A percentile compares a stretch with the other conserved stretches of the same genome.
Conservation (phyloP, 2,329 filamentous ascomycete species). For the Cladosporium cucumerinum region DNA sequence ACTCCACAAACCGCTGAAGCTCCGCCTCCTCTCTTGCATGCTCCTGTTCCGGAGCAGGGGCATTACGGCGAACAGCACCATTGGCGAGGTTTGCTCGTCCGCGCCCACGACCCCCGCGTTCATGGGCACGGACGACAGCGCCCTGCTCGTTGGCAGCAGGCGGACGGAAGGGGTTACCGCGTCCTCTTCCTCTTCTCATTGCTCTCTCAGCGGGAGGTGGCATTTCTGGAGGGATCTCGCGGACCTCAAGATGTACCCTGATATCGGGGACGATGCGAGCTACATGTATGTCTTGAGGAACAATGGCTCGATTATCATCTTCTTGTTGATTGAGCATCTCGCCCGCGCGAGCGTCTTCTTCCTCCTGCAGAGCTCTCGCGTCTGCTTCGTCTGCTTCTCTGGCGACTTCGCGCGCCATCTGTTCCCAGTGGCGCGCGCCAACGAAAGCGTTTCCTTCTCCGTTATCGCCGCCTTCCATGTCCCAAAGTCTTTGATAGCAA, state of each 20-base stretch:
- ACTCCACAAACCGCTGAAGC: slow-evolving; percentile 51
- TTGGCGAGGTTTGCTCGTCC: background rate
- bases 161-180: slow-evolving; percentile 27
- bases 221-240: no score
- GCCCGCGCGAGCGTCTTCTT: background rate
- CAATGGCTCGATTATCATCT: no score
- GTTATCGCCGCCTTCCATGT: slow-evolving; percentile 74
- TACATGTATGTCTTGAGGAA: no score
- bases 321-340: background rate
- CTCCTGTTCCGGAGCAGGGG: slow-evolving; percentile 17
- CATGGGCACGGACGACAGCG: slow-evolving; percentile 20
- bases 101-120: background rate
- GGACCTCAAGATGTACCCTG: background rate
- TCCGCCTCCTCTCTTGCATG: slow-evolving; percentile 32
- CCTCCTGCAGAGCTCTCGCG: slow-evolving; percentile 16
- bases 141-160: slow-evolving; percentile 22
- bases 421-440: slow-evolving; percentile 43
- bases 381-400: slow-evolving; percentile 33
- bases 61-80: background rate
- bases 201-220: background rate
- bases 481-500: slow-evolving; percentile 88
- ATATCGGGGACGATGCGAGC: no score
- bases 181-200: slow-evolving; percentile 17
- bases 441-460: slow-evolving; percentile 41
- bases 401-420: slow-evolving; percentile 37